Base-by-base conservation (phyloP, 768 basidiomycete genomes). In the Tricholoma hemisulphureum region DNA sequence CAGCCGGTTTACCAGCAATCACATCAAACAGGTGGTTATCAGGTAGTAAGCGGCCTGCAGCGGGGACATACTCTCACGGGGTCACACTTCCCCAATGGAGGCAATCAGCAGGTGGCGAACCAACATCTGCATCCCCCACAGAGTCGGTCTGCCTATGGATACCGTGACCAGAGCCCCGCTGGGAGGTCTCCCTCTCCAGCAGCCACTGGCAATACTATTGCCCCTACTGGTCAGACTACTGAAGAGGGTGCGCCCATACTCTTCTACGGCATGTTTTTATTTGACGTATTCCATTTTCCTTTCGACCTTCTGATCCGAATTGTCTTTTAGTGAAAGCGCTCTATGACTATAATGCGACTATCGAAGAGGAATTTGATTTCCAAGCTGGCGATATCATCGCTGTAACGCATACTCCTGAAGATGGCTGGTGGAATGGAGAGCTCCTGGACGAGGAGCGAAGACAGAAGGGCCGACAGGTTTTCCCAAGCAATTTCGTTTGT, bases 361-460 rank as follows among this genome's bases (percentile, higher is more conserved):
- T 89, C 60, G 87, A 91, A 1, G 93, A 95, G 67, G 96, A 98
- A 74, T 98, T 98, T 71, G 91, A 95, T 70, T 98, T 98, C 85
- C 92, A 95, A 68, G 79, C 86, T 20, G 93, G 91, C 2, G 96
- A 98, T 72, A 91, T 97, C 62, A 97, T 98, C 62, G 95, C 95
- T 6, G 95, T 98, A 9, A 95, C 92, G 0, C 82, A 86, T 20
- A 96, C 94, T 6, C 94, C 94, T 4, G 94, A 95, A 65, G 95
- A 97, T 65, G 96, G 96, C 1, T 98, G 96, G 96, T 98, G 95
- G 96, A 90, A 86, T 56, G 96, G 96, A 21, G 88, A 90, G 64
- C 71, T 93, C 58, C 73, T 93, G n/a, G 89, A 91, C 60, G 89
- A 92, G 63, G 77, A 79, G 28, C 74, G 92, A 62, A 77, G 91